These are phyloP conservation scores for Claviceps pusilla DNA, from an alignment of 2,329 filamentous ascomycete genomes.

Conservation along the genomic window DNA sequence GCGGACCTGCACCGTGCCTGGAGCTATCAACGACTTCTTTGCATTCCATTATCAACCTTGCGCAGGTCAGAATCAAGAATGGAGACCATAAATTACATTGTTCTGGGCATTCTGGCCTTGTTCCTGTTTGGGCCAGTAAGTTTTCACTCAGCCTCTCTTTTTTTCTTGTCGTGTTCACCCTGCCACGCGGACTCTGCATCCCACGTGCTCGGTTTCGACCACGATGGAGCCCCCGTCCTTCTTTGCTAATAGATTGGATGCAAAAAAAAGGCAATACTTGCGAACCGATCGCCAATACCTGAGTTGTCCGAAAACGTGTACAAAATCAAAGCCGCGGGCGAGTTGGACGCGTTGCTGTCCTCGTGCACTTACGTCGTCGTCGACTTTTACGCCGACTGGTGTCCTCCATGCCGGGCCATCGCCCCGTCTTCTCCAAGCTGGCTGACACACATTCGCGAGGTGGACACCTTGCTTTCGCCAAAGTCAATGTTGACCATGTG, in stretches of 20 bases:
- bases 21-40: not conserved
- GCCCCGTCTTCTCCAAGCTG: conserved; percentile 37
- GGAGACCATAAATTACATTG: not conserved
- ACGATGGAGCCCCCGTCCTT: not conserved
- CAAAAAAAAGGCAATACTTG: not conserved
- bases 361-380: conserved; percentile 27
- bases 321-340: conserved; percentile 15
- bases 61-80: not conserved
- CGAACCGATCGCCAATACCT: conserved; percentile 17
- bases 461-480: conserved; percentile 10
- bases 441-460: conserved; percentile 10
- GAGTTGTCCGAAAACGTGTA: conserved; percentile 25
- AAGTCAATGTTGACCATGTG: conserved; percentile 12
- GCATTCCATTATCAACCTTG: not conserved
- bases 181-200: not conserved
- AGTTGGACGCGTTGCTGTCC: conserved; percentile 24
- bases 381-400: conserved; percentile 38
- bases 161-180: not conserved
- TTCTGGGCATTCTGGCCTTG: not conserved
- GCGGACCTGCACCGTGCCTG: not conserved
- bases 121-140: not conserved
- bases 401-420: conserved; percentile 33
- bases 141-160: not conserved
- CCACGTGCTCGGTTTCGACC: not conserved
- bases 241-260: not conserved